A percentile compares a stretch with the other conserved stretches of the same genome.
Evolutionary conservation across 306 rosid species (phyloP).

Genomic region (Alnus glutinosa): DNA sequence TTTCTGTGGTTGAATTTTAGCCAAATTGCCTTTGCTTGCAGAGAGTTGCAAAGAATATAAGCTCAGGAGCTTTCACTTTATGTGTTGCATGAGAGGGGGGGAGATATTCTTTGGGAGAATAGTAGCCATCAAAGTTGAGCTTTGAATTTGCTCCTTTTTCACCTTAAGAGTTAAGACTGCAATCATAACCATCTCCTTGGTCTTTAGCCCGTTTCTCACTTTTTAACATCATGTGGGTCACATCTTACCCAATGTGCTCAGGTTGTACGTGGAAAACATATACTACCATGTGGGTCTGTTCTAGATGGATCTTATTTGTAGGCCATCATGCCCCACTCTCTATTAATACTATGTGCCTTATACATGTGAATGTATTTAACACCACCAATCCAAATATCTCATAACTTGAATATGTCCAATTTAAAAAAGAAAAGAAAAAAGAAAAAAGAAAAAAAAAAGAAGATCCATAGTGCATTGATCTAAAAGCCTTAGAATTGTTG

Average conservation of each 20-base stretch:
- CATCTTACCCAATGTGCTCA: not conserved
- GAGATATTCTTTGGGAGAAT: slow-evolving; percentile 27
- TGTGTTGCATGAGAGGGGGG: slow-evolving; percentile 50
- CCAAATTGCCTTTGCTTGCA: slow-evolving; percentile 82
- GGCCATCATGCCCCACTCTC: slow-evolving; percentile 22
- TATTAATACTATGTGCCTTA: not conserved
- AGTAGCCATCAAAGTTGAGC: slow-evolving; percentile 43
- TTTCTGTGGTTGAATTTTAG: slow-evolving; percentile 59
- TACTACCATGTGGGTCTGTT: slow-evolving; percentile 26
- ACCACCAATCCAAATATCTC: not conserved
- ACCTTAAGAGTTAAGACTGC: slow-evolving; percentile 55
- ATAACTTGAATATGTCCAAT: no score
- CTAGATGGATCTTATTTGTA: slow-evolving; percentile 26
- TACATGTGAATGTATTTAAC: not conserved
- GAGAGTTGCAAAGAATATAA: slow-evolving; percentile 89
- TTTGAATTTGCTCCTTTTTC: slow-evolving; percentile 49
- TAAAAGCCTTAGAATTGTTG: no score
- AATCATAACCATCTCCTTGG: slow-evolving; percentile 53
- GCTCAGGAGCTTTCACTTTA: slow-evolving; percentile 60
- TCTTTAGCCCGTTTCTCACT: slow-evolving; percentile 43
- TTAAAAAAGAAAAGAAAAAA: no score
- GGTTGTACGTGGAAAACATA: slow-evolving; percentile 37
- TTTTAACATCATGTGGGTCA: slow-evolving; percentile 59
- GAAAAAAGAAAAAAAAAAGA: no score
- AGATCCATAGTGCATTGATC: no score